A percentile compares a stretch with the other conserved stretches of the same genome.
These are phyloP conservation scores for Phascolomyces articulosus DNA, from an alignment of 371 early-diverging fungal species.

Conservation along the genomic window DNA sequence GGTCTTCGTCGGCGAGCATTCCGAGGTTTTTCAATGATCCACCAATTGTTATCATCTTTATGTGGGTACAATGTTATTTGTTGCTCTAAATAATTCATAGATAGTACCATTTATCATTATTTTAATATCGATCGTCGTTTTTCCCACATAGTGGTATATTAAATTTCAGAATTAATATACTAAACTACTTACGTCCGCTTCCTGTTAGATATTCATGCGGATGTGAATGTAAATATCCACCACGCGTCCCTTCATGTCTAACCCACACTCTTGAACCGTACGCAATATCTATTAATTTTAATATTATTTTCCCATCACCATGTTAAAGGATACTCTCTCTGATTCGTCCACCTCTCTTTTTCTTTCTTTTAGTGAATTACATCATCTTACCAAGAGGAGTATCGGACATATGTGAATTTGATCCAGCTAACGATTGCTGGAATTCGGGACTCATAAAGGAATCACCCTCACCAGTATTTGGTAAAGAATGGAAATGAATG, in stretches of 20 bases:
- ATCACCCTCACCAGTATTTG: slow-evolving; percentile 91
- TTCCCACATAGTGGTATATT: no score
- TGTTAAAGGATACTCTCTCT: no score
- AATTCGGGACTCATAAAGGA: slow-evolving; percentile 93
- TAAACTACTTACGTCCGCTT: slow-evolving; percentile 68
- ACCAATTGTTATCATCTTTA: slow-evolving; percentile 88
- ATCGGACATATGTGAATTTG: slow-evolving; percentile 54
- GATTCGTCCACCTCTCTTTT: no score
- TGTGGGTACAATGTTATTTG: slow-evolving; percentile 95
- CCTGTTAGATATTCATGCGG: slow-evolving; percentile 81
- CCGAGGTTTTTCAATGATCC: slow-evolving; percentile 41
- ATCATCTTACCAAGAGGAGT: slow-evolving; percentile 45
- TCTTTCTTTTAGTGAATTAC: no score
- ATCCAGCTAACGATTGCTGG: slow-evolving; percentile 87
- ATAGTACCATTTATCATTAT: neutral
- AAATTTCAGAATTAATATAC: no score
- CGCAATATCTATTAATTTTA: slow-evolving; percentile 63
- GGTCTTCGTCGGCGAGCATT: neutral
- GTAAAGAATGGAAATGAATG: slow-evolving; percentile 86
- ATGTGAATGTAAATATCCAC: slow-evolving; percentile 94
- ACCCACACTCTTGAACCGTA: slow-evolving; percentile 84
- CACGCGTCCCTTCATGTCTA: slow-evolving; percentile 75
- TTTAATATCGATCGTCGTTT: no score
- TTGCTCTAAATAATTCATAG: no score
- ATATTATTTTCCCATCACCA: neutral